Percentiles rank a stretch among this genome's conserved stretches.
phyloP scores from a whole-genome alignment of 495 filamentous ascomycete genomes.

The Neurospora sp. region DNA sequence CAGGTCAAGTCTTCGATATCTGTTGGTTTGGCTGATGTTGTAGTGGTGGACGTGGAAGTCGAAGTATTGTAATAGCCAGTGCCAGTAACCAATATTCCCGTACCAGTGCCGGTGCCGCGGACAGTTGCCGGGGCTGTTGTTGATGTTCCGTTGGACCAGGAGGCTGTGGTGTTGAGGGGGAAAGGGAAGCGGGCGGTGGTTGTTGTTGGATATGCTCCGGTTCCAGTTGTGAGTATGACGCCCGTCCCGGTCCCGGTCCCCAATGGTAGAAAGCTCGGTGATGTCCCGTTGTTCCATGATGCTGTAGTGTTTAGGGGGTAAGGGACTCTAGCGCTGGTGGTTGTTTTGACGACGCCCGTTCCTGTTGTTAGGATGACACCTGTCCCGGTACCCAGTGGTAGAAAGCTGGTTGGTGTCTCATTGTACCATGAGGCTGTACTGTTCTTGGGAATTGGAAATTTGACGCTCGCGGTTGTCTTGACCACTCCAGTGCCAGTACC shows the following conservation, averaged over 20 bases:
- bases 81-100: not conserved
- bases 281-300: not conserved
- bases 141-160: slow-evolving; percentile 2
- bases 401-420: not conserved
- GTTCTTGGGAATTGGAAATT: not conserved
- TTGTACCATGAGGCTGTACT: not conserved
- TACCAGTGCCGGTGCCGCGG: not conserved
- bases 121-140: not conserved
- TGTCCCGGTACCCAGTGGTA: not conserved
- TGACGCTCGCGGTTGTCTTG: not conserved
- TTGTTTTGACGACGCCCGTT: not conserved
- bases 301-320: too few species aligned
- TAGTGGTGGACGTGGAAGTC: slow-evolving; percentile 16
- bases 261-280: not conserved
- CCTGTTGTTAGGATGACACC: not conserved
- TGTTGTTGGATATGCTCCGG: not conserved
- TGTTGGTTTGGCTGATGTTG: slow-evolving; percentile 12
- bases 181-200: not conserved
- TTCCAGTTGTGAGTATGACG: not conserved
- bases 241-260: not conserved
- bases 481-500: not conserved
- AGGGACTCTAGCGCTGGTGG: too few species aligned
- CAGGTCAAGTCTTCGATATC: slow-evolving; percentile 16
- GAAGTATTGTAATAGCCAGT: slow-evolving; percentile 9
- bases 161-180: not conserved